Base-by-base conservation (phyloP, 208 protist genomes). In the Crithidia bombi region DNA sequence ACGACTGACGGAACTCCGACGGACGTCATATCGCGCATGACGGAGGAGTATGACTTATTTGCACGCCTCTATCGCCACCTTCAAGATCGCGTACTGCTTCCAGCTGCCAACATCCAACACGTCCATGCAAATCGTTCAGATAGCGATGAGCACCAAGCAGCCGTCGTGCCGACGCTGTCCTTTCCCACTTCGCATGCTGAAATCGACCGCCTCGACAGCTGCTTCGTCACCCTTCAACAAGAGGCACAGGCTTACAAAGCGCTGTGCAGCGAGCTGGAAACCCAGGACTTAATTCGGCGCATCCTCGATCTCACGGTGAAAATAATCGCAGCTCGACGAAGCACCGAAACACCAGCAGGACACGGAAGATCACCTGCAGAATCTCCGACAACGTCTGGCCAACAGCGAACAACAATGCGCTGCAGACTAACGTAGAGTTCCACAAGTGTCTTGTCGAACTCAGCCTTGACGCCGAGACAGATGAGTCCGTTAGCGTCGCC, bases 41-140 rank as follows among this genome's bases (percentile, higher is more conserved):
- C 26, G 26, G 35, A 49, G 1, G 50, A 66, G 32, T 50, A 66
- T 19, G 19, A n/a, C 2, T 14, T 41, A 3, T 36, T 61, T 36
- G 4, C 3, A 19, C 63, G 51, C 5, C 59, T 74, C 3, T 67
- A 47, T 25, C 15, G 19, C 7, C 59, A 54, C 5, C 5, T 74
- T 30, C 46, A 74, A 0, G 1, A 30, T 0, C 11, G 51, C 15
- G 35, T 74, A 11, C 54, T 71, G 10, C 7, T 0, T 21, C 44
- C 59, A 19, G 52, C 28, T 2, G 35, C 28, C 2, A 33, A 23
- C 4, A 23, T 11, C 4, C n/a, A 25, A 28, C 28, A 44, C 7
- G 38, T 14, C 38, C 14, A 51, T 19, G 4, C 17, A 47, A 47
- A 19, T 9, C 43, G 15, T 19, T 47, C 7, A 10, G 43, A 19